phyloP scores from a whole-genome alignment of 225 moss, liverwort and hornwort genomes.

The Anthoceros angustus region DNA sequence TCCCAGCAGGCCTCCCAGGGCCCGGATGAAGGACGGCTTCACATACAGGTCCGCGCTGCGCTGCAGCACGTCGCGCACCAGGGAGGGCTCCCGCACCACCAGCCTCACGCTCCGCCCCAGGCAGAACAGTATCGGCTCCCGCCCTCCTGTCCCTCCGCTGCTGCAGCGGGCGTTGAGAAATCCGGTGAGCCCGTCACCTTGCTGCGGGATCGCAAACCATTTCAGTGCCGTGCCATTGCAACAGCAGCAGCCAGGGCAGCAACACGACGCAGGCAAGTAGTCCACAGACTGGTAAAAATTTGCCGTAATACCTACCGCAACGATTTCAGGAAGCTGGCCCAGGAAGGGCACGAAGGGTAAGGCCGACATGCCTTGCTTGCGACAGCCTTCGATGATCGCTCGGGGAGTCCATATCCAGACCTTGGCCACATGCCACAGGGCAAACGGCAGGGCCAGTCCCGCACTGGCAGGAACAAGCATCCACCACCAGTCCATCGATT shows the following conservation, averaged over 20 bases:
- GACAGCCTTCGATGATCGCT: not conserved
- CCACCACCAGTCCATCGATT: too few species aligned
- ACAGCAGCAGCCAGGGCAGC: not conserved
- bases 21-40: slow-evolving; percentile 58
- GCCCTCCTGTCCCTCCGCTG: slow-evolving; percentile 26
- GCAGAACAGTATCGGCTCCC: slow-evolving; percentile 44
- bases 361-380: slow-evolving; percentile 53
- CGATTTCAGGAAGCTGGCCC: slow-evolving; percentile 74
- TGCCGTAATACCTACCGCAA: slow-evolving; percentile 23
- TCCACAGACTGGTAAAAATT: not conserved
- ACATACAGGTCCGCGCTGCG: slow-evolving; percentile 51
- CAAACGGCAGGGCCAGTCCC: too few species aligned
- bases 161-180: slow-evolving; percentile 16
- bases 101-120: slow-evolving; percentile 75
- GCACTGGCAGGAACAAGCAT: too few species aligned
- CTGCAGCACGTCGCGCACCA: slow-evolving; percentile 57
- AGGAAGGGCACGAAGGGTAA: slow-evolving; percentile 62
- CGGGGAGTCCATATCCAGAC: not conserved
- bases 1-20: slow-evolving; percentile 35
- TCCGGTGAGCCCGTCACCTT: not conserved
- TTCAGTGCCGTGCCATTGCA: not conserved
- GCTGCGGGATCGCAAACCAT: not conserved
- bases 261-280: not conserved
- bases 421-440: not conserved
- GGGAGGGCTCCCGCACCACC: slow-evolving; percentile 50